Evolutionary conservation across 2,329 filamentous ascomycete genomes (phyloP).

Genomic region (Aspergillus aculeatus): DNA sequence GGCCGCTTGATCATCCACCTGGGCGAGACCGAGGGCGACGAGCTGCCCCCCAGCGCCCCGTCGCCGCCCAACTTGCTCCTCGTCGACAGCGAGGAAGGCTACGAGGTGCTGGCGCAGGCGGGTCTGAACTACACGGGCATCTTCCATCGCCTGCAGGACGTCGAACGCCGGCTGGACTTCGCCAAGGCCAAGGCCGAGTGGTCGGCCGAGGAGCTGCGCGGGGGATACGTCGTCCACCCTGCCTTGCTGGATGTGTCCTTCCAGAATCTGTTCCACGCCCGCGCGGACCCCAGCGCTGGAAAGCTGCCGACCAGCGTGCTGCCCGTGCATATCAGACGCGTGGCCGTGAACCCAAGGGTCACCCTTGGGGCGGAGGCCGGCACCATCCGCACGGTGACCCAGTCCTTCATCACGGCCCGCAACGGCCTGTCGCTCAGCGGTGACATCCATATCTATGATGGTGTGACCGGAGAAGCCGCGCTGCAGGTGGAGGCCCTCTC

Average conservation of each 20-base stretch:
- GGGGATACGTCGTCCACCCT: neutral
- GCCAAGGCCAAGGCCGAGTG: neutral
- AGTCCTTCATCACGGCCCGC: too few relatives aligned
- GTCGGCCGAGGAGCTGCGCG: neutral
- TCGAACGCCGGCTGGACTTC: neutral
- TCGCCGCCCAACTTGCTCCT: neutral
- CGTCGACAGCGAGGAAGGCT: neutral
- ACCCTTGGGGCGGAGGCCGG: too few relatives aligned
- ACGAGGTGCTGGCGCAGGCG: neutral
- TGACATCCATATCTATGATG: too few relatives aligned
- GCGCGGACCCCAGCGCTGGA: neutral
- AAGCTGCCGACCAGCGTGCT: too few relatives aligned
- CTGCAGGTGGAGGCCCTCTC: too few relatives aligned
- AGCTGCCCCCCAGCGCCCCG: too few relatives aligned
- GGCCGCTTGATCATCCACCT: neutral
- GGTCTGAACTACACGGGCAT: neutral
- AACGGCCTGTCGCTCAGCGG: too few relatives aligned
- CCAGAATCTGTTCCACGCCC: conserved; percentile 1
- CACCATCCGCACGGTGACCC: too few relatives aligned
- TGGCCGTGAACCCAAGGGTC: too few relatives aligned
- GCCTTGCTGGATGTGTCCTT: conserved; percentile 1
- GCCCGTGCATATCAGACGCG: too few relatives aligned
- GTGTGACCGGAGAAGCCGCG: too few relatives aligned
- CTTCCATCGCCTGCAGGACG: neutral
- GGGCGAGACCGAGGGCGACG: neutral